These are phyloP conservation scores for Solanum pennellii DNA, from an alignment of 257 asterid species.

Conservation along the genomic window DNA sequence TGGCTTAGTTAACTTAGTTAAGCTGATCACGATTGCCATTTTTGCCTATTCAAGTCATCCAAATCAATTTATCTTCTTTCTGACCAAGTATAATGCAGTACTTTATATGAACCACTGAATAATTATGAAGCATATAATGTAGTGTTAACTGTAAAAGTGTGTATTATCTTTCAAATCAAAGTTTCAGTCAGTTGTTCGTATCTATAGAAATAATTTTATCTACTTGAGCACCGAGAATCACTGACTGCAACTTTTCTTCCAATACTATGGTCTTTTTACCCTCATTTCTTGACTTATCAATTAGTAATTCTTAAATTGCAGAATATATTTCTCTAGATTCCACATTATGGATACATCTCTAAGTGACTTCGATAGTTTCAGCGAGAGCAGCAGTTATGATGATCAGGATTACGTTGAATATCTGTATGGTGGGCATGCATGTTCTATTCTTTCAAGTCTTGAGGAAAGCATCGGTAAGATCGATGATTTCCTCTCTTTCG, in stretches of 20 bases:
- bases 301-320: background rate
- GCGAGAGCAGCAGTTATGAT: constrained; percentile 77
- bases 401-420: constrained; percentile 75
- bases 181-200: background rate
- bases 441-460: constrained; percentile 64
- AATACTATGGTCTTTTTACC: background rate
- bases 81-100: background rate
- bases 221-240: background rate
- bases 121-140: background rate
- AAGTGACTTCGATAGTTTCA: constrained; percentile 58
- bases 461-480: constrained; percentile 71
- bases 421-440: constrained; percentile 67
- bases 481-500: constrained; percentile 85
- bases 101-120: background rate
- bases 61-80: background rate
- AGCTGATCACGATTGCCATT: background rate
- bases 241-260: background rate
- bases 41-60: background rate
- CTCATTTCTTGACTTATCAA: background rate
- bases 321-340: constrained; percentile 9
- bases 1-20: background rate
- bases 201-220: background rate
- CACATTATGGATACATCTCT: constrained; percentile 50
- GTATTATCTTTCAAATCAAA: background rate
- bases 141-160: background rate